A percentile compares a stretch with the other conserved stretches of the same genome.
Conservation (phyloP, 2,329 filamentous ascomycete genomes). For the Colletotrichum cuscutae region DNA sequence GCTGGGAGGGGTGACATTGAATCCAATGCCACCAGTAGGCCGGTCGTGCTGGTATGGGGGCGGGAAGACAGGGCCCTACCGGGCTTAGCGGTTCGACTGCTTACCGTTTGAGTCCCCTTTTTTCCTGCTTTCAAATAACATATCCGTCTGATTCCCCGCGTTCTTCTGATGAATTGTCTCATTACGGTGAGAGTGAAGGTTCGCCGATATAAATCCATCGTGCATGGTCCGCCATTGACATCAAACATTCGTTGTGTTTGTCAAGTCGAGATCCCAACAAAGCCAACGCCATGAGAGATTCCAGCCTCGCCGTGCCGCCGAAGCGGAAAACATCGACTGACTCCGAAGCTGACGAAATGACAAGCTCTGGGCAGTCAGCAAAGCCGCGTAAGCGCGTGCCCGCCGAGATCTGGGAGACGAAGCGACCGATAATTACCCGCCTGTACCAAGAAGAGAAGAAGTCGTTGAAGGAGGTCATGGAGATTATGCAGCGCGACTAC, state of each 20-base stretch:
- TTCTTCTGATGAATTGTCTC: neutral
- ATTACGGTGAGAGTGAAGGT: neutral
- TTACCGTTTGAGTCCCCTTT: constrained; percentile 18
- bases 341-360: constrained; percentile 43
- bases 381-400: constrained; percentile 44
- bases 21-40: constrained; percentile 17
- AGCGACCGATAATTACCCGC: constrained; percentile 48
- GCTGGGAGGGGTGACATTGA: constrained; percentile 21
- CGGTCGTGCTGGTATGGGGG: constrained; percentile 17
- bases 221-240: neutral
- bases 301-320: constrained; percentile 10
- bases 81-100: constrained; percentile 29
- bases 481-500: constrained; percentile 49
- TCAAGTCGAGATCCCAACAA: neutral
- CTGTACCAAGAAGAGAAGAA: constrained; percentile 53
- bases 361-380: constrained; percentile 33
- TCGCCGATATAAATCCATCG: neutral
- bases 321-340: constrained; percentile 40
- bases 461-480: constrained; percentile 53
- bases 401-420: constrained; percentile 46
- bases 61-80: constrained; percentile 28
- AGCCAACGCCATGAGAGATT: constrained; percentile 7
- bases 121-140: constrained; percentile 20
- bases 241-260: neutral
- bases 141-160: constrained; percentile 25